Conservation (phyloP, 2,329 filamentous ascomycete genomes). For the Aspergillus niger region DNA sequence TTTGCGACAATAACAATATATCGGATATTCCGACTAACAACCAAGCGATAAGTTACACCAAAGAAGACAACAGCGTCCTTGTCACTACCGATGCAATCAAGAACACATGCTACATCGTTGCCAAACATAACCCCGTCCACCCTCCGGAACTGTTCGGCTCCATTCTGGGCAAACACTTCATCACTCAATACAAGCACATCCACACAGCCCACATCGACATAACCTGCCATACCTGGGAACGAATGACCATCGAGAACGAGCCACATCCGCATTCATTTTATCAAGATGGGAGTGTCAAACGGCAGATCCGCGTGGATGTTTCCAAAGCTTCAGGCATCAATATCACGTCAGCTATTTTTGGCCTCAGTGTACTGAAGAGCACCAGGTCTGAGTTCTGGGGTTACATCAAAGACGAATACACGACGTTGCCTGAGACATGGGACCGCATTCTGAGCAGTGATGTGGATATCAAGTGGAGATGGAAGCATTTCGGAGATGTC, state of each 20-base stretch:
- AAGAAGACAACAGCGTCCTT: not conserved
- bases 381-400: not conserved
- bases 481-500: not conserved
- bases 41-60: not conserved
- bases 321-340: not conserved
- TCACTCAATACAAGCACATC: not conserved
- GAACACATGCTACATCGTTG: not conserved
- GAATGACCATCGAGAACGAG: not conserved
- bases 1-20: not conserved
- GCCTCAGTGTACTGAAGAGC: not conserved
- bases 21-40: not conserved
- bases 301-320: not conserved
- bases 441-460: not conserved
- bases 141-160: not conserved
- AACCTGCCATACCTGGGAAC: not conserved
- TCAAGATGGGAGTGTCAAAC: not conserved
- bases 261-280: not conserved
- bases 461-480: not conserved
- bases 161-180: not conserved
- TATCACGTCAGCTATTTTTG: not conserved
- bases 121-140: not conserved
- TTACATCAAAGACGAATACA: not conserved
- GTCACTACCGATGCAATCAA: not conserved
- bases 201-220: not conserved
- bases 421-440: not conserved